These are phyloP conservation scores for Tetradesmus lagerheimii DNA, from an alignment of 139 green algal genomes.

Conservation along the genomic window DNA sequence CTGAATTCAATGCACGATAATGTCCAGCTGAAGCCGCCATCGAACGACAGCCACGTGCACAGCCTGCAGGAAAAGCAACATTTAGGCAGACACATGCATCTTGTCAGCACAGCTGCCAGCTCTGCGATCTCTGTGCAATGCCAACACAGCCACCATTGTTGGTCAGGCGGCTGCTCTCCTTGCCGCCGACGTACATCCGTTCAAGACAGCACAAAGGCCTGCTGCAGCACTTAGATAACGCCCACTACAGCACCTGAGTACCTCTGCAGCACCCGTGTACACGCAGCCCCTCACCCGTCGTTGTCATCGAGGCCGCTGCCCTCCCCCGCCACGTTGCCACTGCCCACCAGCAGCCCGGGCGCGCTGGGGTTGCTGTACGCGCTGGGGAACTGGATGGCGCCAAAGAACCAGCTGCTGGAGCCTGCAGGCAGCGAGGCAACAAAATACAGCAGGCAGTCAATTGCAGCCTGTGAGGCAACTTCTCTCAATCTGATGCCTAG, in stretches of 20 bases:
- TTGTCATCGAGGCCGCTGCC: constrained; percentile 60
- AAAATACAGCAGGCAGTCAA: too few species aligned
- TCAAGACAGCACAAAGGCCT: too few species aligned
- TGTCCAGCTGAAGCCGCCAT: constrained; percentile 91
- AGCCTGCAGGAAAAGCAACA: background rate
- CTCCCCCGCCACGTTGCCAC: constrained; percentile 81
- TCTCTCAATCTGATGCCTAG: too few species aligned
- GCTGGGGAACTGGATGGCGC: constrained; percentile 66
- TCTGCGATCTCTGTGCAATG: too few species aligned
- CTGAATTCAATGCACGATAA: background rate
- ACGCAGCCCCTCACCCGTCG: background rate
- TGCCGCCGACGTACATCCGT: too few species aligned
- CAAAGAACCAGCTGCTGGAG: constrained; percentile 52
- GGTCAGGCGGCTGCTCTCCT: too few species aligned
- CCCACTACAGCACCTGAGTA: background rate
- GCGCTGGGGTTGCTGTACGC: constrained; percentile 90
- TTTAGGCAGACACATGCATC: too few species aligned
- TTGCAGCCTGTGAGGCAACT: too few species aligned
- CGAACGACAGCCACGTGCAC: constrained; percentile 85
- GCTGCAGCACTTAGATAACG: too few species aligned
- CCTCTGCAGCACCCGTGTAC: background rate
- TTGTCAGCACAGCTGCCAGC: too few species aligned
- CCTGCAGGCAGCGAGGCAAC: too few species aligned
- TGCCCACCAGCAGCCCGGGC: constrained; percentile 91
- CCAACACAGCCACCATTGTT: too few species aligned